phyloP scores from a whole-genome alignment of 805 yeast genomes.

The Sungouiella thailandica region DNA sequence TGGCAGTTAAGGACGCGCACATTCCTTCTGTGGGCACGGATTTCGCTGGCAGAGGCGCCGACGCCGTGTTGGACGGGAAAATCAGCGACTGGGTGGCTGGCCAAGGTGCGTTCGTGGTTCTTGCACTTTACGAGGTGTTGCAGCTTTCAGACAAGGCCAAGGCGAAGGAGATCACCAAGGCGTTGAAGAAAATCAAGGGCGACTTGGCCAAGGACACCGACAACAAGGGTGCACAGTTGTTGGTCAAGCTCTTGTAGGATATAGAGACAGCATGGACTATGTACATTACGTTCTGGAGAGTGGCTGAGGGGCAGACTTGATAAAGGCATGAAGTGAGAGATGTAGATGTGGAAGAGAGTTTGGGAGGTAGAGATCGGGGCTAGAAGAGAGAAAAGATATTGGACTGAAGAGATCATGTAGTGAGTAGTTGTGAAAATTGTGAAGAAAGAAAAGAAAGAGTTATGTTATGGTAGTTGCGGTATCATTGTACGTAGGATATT shows the following conservation, averaged over 20 bases:
- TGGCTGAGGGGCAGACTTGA: no score
- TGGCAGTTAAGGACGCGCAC: constrained; percentile 27
- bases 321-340: no score
- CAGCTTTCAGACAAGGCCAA: constrained; percentile 33
- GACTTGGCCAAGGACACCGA: constrained; percentile 39
- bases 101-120: constrained; percentile 76
- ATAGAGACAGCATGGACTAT: no score
- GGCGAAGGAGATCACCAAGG: constrained; percentile 46
- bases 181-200: constrained; percentile 48
- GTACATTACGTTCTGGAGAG: no score
- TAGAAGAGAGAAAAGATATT: no score
- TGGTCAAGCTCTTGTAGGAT: constrained; percentile 19
- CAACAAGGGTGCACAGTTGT: constrained; percentile 58
- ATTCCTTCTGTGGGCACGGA: constrained; percentile 49
- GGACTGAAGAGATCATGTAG: no score
- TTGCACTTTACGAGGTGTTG: constrained; percentile 70
- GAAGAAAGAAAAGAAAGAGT: no score
- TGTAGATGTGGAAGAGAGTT: no score
- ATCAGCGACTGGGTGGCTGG: constrained; percentile 60
- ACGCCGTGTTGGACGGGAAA: constrained; percentile 45
- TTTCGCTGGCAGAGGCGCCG: constrained; percentile 52
- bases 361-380: no score
- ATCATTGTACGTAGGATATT: no score
- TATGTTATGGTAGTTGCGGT: no score
- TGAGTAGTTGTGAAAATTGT: no score